Base-by-base conservation (phyloP, 805 yeast genomes). In the Hanseniaspora nectarophila region DNA sequence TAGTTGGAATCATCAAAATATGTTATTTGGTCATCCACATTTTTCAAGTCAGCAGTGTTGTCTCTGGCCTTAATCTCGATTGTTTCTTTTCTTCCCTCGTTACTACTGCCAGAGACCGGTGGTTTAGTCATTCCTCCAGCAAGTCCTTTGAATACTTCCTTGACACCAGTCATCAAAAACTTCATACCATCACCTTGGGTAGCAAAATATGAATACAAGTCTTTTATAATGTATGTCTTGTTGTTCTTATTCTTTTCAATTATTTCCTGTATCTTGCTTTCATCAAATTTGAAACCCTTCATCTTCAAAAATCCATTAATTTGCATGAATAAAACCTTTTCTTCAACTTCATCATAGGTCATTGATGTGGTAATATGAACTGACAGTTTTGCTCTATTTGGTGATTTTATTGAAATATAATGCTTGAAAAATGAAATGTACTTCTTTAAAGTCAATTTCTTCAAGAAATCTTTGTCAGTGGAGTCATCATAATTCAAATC, bases 261-360 rank as follows among this genome's bases (percentile, higher is more conserved):
- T 4, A 77, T 70, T 12, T 63, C 65, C 5, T 60, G 58, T 23
- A 77, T 55, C 26, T 65, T 68, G 0, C 69, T 70, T 8, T 65
- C 61, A 6, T 73, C 65, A 7, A 77, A 74, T 2, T 73, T 68
- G 21, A 77, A 59, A 0, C 79, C 79, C 49, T 74, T 72, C 56
- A 72, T 66, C 28, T 69, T 70, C 42, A 77, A 60, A 51, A 75
- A 73, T 5, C 68, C 62, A 49, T 70, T 73, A 9, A 76, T 39
- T 48, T 73, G 76, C 24, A 72, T 58, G 20, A 63, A 63, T 43
- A 71, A 61, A 51, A 66, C 59, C 35, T 65, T 65, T 20, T 63
- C 63, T 16, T 63, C 63, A 3, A 68, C 60, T 13, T 73, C 74
- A 20, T 65, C 66, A n/a, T 63, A 57, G 0, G 69, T 54, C 56